These are phyloP conservation scores for Corynascus novoguineensis DNA, from an alignment of 495 filamentous ascomycete genomes.

Conservation along the genomic window DNA sequence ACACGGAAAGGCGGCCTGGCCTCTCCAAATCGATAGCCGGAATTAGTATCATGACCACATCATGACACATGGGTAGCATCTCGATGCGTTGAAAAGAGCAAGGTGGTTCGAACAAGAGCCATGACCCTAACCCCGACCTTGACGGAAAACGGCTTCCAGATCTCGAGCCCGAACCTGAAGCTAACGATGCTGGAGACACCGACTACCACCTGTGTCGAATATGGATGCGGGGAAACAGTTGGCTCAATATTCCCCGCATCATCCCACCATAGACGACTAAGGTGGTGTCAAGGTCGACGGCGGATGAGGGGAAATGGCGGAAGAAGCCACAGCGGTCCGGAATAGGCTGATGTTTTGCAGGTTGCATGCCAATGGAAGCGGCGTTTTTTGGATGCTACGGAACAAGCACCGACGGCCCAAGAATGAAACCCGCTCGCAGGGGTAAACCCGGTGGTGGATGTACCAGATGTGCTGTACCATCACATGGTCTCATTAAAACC, in stretches of 20 bases:
- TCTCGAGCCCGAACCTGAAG: neutral
- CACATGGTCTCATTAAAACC: neutral
- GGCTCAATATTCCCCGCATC: conserved; percentile 1
- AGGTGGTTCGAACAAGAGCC: too few relatives aligned
- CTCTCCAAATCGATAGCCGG: too few relatives aligned
- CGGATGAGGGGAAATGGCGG: conserved; percentile 11
- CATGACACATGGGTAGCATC: too few relatives aligned
- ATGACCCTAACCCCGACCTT: conserved; percentile 7
- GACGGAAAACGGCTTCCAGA: conserved; percentile 9
- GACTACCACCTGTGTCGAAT: neutral
- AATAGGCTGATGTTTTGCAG: conserved; percentile 10
- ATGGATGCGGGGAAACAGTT: neutral
- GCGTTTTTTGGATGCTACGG: neutral
- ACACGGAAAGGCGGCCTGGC: too few relatives aligned
- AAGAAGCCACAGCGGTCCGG: neutral
- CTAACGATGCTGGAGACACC: neutral
- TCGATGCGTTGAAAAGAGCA: too few relatives aligned
- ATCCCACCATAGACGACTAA: neutral
- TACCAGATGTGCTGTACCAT: neutral
- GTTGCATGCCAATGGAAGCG: neutral
- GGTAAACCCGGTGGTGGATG: neutral
- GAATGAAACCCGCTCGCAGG: neutral
- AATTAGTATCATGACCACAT: too few relatives aligned
- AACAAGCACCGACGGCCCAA: neutral
- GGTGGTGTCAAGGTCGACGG: conserved; percentile 5